These are phyloP conservation scores for Cyclocybe cylindracea DNA, from an alignment of 768 basidiomycete species.

Conservation along the genomic window DNA sequence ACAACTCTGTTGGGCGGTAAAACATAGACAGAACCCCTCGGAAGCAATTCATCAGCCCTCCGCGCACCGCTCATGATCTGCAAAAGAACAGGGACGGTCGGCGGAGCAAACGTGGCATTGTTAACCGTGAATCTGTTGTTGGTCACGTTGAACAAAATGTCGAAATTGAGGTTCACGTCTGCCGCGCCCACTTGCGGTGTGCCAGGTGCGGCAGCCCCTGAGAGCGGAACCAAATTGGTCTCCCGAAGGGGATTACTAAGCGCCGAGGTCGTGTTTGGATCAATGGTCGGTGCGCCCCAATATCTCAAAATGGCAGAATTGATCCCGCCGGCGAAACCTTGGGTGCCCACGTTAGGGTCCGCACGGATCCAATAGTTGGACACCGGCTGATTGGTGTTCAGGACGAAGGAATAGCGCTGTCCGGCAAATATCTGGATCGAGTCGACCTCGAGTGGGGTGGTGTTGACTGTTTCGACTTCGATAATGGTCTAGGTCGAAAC, in stretches of 20 bases:
- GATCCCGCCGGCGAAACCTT: slow-evolving; percentile 29
- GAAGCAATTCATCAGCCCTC: slow-evolving; percentile 39
- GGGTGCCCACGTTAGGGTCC: slow-evolving; percentile 26
- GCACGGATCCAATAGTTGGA: slow-evolving; percentile 48
- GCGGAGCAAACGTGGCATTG: too few relatives aligned
- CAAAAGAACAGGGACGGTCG: too few relatives aligned
- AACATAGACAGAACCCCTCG: slow-evolving; percentile 40
- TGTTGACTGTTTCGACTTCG: slow-evolving; percentile 39
- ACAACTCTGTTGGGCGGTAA: slow-evolving; percentile 48
- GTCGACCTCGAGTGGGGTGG: slow-evolving; percentile 36
- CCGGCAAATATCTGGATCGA: slow-evolving; percentile 32
- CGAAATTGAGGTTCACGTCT: too few relatives aligned
- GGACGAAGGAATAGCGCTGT: slow-evolving; percentile 47
- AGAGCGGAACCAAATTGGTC: too few relatives aligned
- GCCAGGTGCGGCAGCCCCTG: too few relatives aligned
- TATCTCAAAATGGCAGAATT: too few relatives aligned
- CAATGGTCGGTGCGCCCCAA: too few relatives aligned
- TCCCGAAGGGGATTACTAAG: too few relatives aligned
- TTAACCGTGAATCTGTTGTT: too few relatives aligned
- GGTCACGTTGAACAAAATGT: too few relatives aligned
- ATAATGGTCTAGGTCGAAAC: slow-evolving; percentile 28
- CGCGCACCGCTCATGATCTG: slow-evolving; percentile 49
- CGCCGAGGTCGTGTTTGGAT: too few relatives aligned
- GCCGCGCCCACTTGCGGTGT: too few relatives aligned
- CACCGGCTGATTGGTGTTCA: slow-evolving; percentile 36